Percentiles rank a stretch among this genome's conserved stretches.
These are phyloP conservation scores for Aspergillus campestris DNA, from an alignment of 495 filamentous ascomycete genomes.

Conservation along the genomic window DNA sequence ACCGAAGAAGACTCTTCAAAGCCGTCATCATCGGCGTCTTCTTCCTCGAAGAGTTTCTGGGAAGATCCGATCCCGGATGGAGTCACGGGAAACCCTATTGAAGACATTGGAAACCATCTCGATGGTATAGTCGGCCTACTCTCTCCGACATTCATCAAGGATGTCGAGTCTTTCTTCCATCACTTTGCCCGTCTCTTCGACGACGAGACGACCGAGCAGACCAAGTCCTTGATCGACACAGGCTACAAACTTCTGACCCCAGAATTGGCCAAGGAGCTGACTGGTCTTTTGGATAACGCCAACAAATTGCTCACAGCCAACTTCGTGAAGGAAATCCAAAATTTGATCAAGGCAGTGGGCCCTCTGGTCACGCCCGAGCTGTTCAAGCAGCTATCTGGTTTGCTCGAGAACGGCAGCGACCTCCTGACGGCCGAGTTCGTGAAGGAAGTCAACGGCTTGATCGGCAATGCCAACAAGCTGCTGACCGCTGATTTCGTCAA, in stretches of 20 bases:
- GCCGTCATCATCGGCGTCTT: background rate
- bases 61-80: background rate
- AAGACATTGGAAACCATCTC: slow-evolving; percentile 34
- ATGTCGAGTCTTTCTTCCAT: slow-evolving; percentile 38
- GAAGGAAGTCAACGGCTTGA: slow-evolving; percentile 21
- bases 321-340: slow-evolving; percentile 27
- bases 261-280: slow-evolving; percentile 17
- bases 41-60: background rate
- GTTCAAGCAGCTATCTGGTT: slow-evolving; percentile 16
- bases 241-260: slow-evolving; percentile 21
- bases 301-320: slow-evolving; percentile 21
- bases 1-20: no score
- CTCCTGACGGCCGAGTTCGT: slow-evolving; percentile 26
- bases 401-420: slow-evolving; percentile 20
- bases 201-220: slow-evolving; percentile 29
- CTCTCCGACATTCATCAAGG: slow-evolving; percentile 26
- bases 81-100: slow-evolving; percentile 11
- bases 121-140: slow-evolving; percentile 33
- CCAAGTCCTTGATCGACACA: slow-evolving; percentile 23
- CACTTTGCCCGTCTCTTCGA: slow-evolving; percentile 38
- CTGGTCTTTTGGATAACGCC: slow-evolving; percentile 26
- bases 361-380: slow-evolving; percentile 24
- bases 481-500: slow-evolving; percentile 22
- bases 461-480: slow-evolving; percentile 29
- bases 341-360: slow-evolving; percentile 22